These are phyloP conservation scores for Craterostigma plantagineum DNA, from an alignment of 257 asterid genomes.

Conservation along the genomic window DNA sequence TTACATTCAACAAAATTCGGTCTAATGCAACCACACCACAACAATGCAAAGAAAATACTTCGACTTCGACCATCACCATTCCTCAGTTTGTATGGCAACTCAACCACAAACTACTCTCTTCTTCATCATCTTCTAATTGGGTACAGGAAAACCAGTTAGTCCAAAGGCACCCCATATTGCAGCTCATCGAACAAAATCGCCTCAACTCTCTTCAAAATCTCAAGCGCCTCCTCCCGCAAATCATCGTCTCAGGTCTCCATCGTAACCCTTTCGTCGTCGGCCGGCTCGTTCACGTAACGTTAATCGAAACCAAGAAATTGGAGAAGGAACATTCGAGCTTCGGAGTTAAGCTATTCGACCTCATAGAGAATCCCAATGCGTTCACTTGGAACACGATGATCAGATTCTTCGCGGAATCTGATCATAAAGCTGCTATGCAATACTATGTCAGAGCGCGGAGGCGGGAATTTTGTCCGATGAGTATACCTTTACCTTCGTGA, in stretches of 20 bases:
- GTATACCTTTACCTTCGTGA: conserved; percentile 36
- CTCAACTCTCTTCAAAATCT: conserved; percentile 12
- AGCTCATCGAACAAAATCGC: conserved; percentile 16
- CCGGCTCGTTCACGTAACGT: conserved; percentile 19
- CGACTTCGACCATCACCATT: not conserved
- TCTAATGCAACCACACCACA: conserved; percentile 9
- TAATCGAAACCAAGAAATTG: conserved; percentile 14
- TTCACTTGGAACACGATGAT: conserved; percentile 41
- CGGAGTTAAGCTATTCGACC: conserved; percentile 20
- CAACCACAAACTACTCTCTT: conserved; percentile 8
- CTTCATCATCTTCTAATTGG: conserved; percentile 20
- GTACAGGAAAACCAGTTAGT: conserved; percentile 26
- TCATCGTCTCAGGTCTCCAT: conserved; percentile 28
- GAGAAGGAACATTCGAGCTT: conserved; percentile 7
- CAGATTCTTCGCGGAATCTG: conserved; percentile 20
- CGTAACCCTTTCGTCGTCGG: conserved; percentile 33
- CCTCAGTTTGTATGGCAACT: no score
- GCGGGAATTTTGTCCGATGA: conserved; percentile 13
- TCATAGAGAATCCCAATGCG: conserved; percentile 19
- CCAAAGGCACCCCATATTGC: conserved; percentile 30
- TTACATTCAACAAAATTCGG: no score
- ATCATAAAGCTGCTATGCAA: conserved; percentile 9
- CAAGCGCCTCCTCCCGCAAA: conserved; percentile 18
- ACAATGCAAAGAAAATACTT: no score
- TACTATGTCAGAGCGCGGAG: conserved; percentile 19